Evolutionary conservation across 2,329 filamentous ascomycete genomes (phyloP).

Genomic region (Lachnellula hyalina): DNA sequence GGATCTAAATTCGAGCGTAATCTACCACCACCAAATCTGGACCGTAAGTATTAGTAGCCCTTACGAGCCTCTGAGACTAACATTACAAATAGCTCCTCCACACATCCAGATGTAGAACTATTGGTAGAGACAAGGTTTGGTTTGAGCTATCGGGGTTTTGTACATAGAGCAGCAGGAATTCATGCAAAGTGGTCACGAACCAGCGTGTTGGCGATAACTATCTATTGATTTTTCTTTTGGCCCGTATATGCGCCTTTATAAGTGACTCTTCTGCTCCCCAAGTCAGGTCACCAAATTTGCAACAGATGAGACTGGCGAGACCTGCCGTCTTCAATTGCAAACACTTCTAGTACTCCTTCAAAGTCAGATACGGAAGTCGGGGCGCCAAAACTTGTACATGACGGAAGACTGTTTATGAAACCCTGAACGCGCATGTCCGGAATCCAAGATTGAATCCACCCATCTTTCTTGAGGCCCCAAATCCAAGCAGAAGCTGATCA

Average conservation of each 20-base stretch:
- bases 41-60: conserved; percentile 57
- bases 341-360: too few species aligned
- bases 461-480: too few species aligned
- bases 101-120: conserved; percentile 19
- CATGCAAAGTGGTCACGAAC: neutral
- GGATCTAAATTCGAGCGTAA: conserved; percentile 97
- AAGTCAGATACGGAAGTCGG: too few species aligned
- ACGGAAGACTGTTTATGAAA: too few species aligned
- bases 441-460: too few species aligned
- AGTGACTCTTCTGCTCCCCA: neutral
- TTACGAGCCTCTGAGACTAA: conserved; percentile 4
- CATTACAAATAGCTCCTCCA: conserved; percentile 23
- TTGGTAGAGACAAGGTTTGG: neutral
- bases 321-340: too few species aligned
- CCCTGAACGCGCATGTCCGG: too few species aligned
- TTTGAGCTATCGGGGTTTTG: conserved; percentile 5
- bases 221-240: neutral
- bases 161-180: conserved; percentile 13
- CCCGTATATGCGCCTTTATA: too few species aligned
- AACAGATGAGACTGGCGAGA: too few species aligned
- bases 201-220: neutral
- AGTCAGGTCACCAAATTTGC: too few species aligned
- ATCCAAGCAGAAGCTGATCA: too few species aligned
- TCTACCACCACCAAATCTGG: conserved; percentile 70
- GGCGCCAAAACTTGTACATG: too few species aligned